These are phyloP conservation scores for Kwoniella shandongensis DNA, from an alignment of 768 basidiomycete species.

Conservation along the genomic window DNA sequence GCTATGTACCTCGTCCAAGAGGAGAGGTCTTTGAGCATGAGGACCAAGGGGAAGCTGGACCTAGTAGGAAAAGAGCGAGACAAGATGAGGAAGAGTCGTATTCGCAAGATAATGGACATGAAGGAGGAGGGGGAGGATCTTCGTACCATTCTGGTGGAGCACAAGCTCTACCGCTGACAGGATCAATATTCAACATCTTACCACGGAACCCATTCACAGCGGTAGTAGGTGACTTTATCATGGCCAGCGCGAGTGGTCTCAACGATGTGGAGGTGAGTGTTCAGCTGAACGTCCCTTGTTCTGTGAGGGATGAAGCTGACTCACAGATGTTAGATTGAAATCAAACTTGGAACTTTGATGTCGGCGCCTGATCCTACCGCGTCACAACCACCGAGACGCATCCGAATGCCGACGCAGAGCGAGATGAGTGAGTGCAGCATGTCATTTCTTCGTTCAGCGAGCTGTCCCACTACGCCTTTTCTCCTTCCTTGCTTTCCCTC, in stretches of 20 bases:
- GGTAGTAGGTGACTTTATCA: conserved; percentile 46
- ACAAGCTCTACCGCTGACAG: conserved; percentile 18
- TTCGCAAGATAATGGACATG: background rate
- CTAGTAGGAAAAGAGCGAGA: conserved; percentile 33
- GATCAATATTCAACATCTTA: conserved; percentile 47
- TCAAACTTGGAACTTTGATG: conserved; percentile 48
- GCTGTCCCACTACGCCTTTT: background rate
- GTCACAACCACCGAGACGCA: conserved; percentile 11
- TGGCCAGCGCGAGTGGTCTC: conserved; percentile 33
- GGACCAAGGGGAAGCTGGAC: conserved; percentile 18
- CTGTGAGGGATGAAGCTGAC: too few relatives aligned
- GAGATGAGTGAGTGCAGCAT: conserved; percentile 46
- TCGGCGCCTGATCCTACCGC: conserved; percentile 11
- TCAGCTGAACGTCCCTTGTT: background rate
- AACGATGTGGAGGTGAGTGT: conserved; percentile 48
- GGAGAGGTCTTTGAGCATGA: background rate
- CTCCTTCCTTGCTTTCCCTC: background rate
- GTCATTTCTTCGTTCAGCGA: too few relatives aligned
- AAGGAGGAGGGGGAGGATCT: background rate
- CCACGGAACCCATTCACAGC: conserved; percentile 46
- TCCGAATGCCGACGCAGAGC: conserved; percentile 36
- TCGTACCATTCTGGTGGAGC: background rate
- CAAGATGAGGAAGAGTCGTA: conserved; percentile 16
- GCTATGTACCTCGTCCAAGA: conserved; percentile 13
- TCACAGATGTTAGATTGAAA: too few relatives aligned